These are phyloP conservation scores for Blastocystis sp. DNA, from an alignment of 352 stramenopile species.

Conservation along the genomic window DNA sequence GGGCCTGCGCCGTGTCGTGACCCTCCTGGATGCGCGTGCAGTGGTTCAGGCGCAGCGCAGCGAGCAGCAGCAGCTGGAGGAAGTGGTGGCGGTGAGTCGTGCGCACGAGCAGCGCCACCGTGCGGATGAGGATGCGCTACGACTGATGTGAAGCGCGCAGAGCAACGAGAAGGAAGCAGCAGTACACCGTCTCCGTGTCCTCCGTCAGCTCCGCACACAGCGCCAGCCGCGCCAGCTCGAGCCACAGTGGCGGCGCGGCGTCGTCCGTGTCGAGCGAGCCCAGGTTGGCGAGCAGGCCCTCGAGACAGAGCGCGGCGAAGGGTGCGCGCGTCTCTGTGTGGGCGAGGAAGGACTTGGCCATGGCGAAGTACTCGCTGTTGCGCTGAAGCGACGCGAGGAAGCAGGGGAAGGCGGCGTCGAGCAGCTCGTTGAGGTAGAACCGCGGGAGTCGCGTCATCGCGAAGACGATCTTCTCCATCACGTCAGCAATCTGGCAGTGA, in stretches of 20 bases:
- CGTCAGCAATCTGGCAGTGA: background rate
- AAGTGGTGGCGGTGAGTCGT: background rate
- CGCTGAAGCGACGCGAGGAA: background rate
- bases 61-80: background rate
- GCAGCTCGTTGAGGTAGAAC: constrained; percentile 1
- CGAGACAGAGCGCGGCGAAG: background rate
- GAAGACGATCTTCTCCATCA: background rate
- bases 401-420: background rate
- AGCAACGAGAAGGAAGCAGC: background rate
- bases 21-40: background rate
- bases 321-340: background rate
- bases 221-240: background rate
- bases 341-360: background rate
- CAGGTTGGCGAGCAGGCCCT: background rate
- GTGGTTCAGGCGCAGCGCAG: background rate
- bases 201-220: background rate
- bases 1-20: background rate
- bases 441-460: background rate
- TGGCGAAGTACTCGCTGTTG: background rate
- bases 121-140: background rate
- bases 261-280: background rate
- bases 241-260: background rate
- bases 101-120: background rate
- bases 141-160: background rate
- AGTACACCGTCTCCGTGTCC: background rate